A percentile compares a stretch with the other conserved stretches of the same genome.
These are phyloP conservation scores for Erythrobasidium yunnanense DNA, from an alignment of 768 basidiomycete genomes.

Conservation along the genomic window DNA sequence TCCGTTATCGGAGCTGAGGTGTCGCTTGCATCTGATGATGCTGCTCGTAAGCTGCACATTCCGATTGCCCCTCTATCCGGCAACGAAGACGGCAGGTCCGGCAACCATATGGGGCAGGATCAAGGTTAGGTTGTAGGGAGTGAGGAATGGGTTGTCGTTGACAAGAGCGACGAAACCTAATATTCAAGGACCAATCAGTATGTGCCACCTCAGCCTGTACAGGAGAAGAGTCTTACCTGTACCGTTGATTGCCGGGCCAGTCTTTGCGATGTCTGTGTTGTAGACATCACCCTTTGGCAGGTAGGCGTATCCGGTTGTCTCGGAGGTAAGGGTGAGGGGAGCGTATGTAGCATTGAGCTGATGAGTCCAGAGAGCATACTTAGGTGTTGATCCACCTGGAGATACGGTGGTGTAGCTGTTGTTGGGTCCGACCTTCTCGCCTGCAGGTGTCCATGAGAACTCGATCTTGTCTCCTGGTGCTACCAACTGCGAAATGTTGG, in stretches of 20 bases:
- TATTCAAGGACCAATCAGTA: not conserved
- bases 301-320: constrained; percentile 14
- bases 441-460: constrained; percentile 52
- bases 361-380: constrained; percentile 18
- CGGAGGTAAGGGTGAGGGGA: constrained; percentile 20
- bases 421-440: constrained; percentile 41
- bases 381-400: not conserved
- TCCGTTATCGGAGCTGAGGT: no score
- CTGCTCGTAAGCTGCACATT: no score
- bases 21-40: no score
- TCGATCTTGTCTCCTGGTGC: constrained; percentile 46
- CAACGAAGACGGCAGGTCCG: constrained; percentile 17
- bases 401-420: constrained; percentile 19
- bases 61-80: constrained; percentile 12
- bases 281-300: constrained; percentile 7
- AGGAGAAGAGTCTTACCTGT: not conserved
- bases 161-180: constrained; percentile 50
- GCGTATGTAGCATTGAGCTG: constrained; percentile 27
- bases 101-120: constrained; percentile 25
- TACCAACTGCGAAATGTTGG: constrained; percentile 51
- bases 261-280: constrained; percentile 16
- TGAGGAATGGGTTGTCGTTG: constrained; percentile 48
- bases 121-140: constrained; percentile 52
- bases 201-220: not conserved
- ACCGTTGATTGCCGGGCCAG: constrained; percentile 6